These are phyloP conservation scores for Neospora caninum DNA, from an alignment of 169 alveolate genomes.

Conservation along the genomic window DNA sequence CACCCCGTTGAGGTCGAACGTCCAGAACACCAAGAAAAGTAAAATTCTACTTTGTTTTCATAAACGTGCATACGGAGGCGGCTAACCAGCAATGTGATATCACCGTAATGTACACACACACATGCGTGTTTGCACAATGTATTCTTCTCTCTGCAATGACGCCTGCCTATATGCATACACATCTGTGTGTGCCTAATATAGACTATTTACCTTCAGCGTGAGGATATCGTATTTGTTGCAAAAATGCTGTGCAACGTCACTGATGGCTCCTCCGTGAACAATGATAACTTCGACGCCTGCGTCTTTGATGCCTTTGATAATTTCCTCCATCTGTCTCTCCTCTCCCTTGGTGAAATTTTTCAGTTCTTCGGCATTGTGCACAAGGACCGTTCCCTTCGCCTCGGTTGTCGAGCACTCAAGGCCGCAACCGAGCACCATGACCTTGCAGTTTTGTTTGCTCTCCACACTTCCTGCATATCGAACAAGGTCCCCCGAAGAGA, in stretches of 20 bases:
- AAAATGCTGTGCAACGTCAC: constrained; percentile 97
- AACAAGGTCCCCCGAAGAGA: constrained; percentile 74
- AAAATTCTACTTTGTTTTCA: neutral
- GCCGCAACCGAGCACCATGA: constrained; percentile 96
- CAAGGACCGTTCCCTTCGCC: constrained; percentile 98
- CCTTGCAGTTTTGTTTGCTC: constrained; percentile 92
- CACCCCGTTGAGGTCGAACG: neutral
- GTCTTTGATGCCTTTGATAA: constrained; percentile 66
- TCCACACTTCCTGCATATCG: constrained; percentile 91
- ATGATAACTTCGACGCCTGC: constrained; percentile 92
- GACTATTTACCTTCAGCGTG: constrained; percentile 84
- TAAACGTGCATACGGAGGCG: neutral
- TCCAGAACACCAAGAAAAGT: neutral
- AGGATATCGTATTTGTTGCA: constrained; percentile 95
- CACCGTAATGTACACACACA: neutral
- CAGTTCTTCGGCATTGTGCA: constrained; percentile 97
- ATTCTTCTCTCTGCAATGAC: neutral
- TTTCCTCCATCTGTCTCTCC: constrained; percentile 73
- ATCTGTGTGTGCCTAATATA: neutral
- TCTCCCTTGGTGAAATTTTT: constrained; percentile 78
- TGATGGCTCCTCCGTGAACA: constrained; percentile 94
- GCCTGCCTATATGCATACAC: neutral
- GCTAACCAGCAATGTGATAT: neutral
- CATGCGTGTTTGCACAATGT: neutral
- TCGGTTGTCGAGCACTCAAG: constrained; percentile 94